Evolutionary conservation across 2,329 filamentous ascomycete genomes (phyloP).

Genomic region (Parastagonospora nodorum): DNA sequence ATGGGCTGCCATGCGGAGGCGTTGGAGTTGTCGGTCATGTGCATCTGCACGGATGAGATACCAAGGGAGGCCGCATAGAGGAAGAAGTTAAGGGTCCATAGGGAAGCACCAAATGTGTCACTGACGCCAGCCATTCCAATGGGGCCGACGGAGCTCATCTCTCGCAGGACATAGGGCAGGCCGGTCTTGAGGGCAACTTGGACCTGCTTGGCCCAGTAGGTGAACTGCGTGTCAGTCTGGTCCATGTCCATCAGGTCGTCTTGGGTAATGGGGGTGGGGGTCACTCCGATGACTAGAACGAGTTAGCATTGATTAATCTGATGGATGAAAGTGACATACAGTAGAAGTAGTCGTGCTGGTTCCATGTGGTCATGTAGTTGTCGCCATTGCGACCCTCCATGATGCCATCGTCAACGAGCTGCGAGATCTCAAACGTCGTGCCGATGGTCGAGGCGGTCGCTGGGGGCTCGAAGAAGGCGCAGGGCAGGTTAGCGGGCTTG

Average conservation of each 20-base stretch:
- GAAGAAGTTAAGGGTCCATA: slow-evolving; percentile 60
- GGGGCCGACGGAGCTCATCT: slow-evolving; percentile 59
- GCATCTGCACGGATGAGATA: slow-evolving; percentile 56
- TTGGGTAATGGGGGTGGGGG: slow-evolving; percentile 51
- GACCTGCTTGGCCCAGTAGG: slow-evolving; percentile 53
- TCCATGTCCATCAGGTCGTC: slow-evolving; percentile 53
- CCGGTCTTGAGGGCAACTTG: slow-evolving; percentile 48
- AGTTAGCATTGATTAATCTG: slow-evolving; percentile 17
- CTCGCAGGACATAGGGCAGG: slow-evolving; percentile 56
- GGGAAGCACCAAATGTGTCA: slow-evolving; percentile 55
- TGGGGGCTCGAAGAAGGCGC: slow-evolving; percentile 56
- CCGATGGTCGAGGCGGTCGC: slow-evolving; percentile 58
- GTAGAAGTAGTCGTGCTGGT: slow-evolving; percentile 61
- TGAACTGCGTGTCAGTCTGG: slow-evolving; percentile 55
- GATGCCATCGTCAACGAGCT: slow-evolving; percentile 50
- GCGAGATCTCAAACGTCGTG: slow-evolving; percentile 54
- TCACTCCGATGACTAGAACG: slow-evolving; percentile 52
- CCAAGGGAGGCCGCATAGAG: slow-evolving; percentile 56
- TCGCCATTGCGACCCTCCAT: slow-evolving; percentile 43
- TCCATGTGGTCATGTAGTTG: slow-evolving; percentile 52
- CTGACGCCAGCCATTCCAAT: slow-evolving; percentile 54
- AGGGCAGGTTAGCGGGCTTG: slow-evolving; percentile 46
- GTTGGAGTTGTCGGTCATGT: slow-evolving; percentile 61
- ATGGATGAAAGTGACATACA: slow-evolving; percentile 31
- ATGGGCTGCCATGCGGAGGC: slow-evolving; percentile 58